phyloP scores from a whole-genome alignment of 2,329 filamentous ascomycete genomes.

The Periconia sp. region DNA sequence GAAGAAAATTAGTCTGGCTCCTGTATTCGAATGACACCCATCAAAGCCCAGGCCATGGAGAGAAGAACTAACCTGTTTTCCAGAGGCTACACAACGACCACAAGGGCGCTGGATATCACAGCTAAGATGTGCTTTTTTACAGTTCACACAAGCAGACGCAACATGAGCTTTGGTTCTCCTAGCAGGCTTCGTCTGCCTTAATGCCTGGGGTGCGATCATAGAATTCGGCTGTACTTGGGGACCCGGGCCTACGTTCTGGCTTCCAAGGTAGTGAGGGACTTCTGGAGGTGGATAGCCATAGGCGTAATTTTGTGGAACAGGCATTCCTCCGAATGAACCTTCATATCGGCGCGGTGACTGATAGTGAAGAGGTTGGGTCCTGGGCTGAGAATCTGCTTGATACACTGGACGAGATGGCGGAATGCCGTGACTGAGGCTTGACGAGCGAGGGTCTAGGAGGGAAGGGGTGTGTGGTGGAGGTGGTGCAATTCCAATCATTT shows the following conservation, averaged over 20 bases:
- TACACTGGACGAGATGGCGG: conserved; percentile 32
- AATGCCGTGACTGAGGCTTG: conserved; percentile 18
- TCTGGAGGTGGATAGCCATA: conserved; percentile 31
- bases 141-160: conserved; percentile 81
- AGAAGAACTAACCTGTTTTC: conserved; percentile 60
- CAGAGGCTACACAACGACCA: conserved; percentile 73
- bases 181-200: conserved; percentile 36
- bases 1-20: conserved; percentile 14
- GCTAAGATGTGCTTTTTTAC: conserved; percentile 78
- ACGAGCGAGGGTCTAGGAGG: conserved; percentile 27
- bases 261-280: conserved; percentile 27
- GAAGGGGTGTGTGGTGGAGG: conserved; percentile 27
- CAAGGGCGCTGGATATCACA: conserved; percentile 72
- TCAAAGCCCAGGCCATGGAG: neutral
- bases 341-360: conserved; percentile 27
- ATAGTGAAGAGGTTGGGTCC: conserved; percentile 27
- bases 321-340: conserved; percentile 25
- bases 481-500: conserved; percentile 23
- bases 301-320: conserved; percentile 28
- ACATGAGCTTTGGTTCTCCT: conserved; percentile 73
- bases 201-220: conserved; percentile 34
- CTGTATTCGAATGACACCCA: neutral
- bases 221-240: conserved; percentile 35
- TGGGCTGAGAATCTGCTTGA: conserved; percentile 30
- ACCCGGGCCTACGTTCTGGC: conserved; percentile 25